A percentile compares a stretch with the other conserved stretches of the same genome.
Evolutionary conservation across 352 stramenopile species (phyloP).

Genomic region (Pythium aphanidermatum): DNA sequence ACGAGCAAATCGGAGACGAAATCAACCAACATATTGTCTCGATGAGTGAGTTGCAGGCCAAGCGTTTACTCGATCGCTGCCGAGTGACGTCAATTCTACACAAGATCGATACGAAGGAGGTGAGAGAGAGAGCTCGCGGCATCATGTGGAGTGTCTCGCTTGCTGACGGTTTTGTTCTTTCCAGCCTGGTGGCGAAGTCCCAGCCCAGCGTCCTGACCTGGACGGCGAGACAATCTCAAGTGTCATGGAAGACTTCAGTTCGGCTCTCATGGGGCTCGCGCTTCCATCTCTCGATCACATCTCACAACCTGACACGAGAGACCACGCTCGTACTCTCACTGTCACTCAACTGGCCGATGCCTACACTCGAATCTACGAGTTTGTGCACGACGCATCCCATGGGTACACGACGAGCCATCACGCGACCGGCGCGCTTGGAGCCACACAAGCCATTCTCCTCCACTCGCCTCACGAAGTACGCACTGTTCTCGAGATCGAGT

Average conservation of each 20-base stretch:
- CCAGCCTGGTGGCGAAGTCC: too few relatives aligned
- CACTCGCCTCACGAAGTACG: conserved; percentile 58
- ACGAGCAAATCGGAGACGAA: conserved; percentile 22
- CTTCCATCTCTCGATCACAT: conserved; percentile 53
- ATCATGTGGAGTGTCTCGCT: too few relatives aligned
- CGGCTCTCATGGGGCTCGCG: conserved; percentile 34
- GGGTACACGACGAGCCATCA: conserved; percentile 30
- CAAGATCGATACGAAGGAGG: conserved; percentile 33
- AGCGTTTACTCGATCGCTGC: conserved; percentile 40
- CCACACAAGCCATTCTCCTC: conserved; percentile 29
- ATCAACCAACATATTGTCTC: conserved; percentile 30
- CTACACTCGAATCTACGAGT: conserved; percentile 53
- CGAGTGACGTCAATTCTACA: conserved; percentile 30
- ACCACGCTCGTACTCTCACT: conserved; percentile 33
- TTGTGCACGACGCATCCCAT: conserved; percentile 41
- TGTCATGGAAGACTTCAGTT: conserved; percentile 52
- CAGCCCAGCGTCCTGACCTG: conserved; percentile 18
- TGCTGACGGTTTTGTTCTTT: too few relatives aligned
- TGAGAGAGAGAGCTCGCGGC: too few relatives aligned
- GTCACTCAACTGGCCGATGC: conserved; percentile 29
- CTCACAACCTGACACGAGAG: conserved; percentile 36
- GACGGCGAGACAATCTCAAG: conserved; percentile 40
- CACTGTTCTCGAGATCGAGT: conserved; percentile 58
- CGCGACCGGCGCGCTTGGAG: conserved; percentile 7
- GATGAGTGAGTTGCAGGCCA: conserved; percentile 40